Base-by-base conservation (phyloP, 2,329 filamentous ascomycete species). In the Parafenestella ontariensis region DNA sequence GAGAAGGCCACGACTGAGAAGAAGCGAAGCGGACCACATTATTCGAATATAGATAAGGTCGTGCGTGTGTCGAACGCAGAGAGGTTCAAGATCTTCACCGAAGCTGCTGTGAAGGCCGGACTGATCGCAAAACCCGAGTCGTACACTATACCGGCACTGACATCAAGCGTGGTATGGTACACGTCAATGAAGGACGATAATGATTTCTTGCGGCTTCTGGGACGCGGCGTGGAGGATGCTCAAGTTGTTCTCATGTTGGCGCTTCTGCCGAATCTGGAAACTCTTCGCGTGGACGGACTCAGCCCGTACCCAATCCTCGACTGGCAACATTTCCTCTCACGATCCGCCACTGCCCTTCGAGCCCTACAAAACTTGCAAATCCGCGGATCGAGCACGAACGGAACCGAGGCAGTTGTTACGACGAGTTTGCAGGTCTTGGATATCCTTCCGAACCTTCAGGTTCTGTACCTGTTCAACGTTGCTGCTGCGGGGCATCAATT, bases 271-370 rank as follows among this genome's bases (percentile, higher is more conserved):
- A 53, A 39, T 2, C 24, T 48, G 17, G 8, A 21, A 1, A 1
- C 2, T 18, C 29, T 52, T 5, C 5, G 3, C 13, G 37, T 52
- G 3, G 28, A 47, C 29, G 37, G 50, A 20, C 1, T 43, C 24
- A 47, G 50, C 6, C 50, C 50, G 3, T 48, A 47, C 26, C 50
- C 37, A 23, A 31, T 47, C 4, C 44, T 52, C 3, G 29, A 52
- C 31, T 48, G 49, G 37, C 15, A 47, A 23, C 18, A 41, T 13
- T 52, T 52, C 21, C 37, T 52, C 3, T 52, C 49, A 8, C 29
- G 49, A 10, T 52, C 49, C 2, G 28, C 34, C 11, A 43, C 43
- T 26, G 36, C 43, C 3, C 43, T 43, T 41, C 43, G 5, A 21
- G 29, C 26, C 18, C 5, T 47, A 3, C 31, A 3, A 11, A 6